A percentile compares a stretch with the other conserved stretches of the same genome.
Conservation (phyloP, 2,329 filamentous ascomycete genomes). For the Aureobasidium sp. region DNA sequence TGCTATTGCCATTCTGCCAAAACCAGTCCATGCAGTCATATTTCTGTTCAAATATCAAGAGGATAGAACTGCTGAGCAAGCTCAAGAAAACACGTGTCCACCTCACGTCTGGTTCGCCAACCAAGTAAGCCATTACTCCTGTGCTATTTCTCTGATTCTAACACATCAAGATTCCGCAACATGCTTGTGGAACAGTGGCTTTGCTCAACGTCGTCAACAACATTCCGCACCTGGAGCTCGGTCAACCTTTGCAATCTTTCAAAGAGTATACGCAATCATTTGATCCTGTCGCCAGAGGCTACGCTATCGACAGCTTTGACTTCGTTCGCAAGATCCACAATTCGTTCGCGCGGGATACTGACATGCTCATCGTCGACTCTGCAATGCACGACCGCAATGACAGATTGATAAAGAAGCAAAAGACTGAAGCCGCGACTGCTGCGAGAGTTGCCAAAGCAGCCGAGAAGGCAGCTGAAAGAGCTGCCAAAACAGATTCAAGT, state of each 20-base stretch:
- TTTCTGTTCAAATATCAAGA: slow-evolving; percentile 71
- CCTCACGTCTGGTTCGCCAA: slow-evolving; percentile 86
- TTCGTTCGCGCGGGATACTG: slow-evolving; percentile 74
- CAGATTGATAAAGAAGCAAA: slow-evolving; percentile 30
- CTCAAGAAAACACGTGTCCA: slow-evolving; percentile 48
- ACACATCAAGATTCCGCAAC: slow-evolving; percentile 58
- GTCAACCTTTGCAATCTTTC: slow-evolving; percentile 63
- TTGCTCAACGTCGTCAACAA: slow-evolving; percentile 94
- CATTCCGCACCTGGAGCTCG: slow-evolving; percentile 57
- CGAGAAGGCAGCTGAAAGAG: slow-evolving; percentile 13
- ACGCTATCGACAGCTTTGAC: slow-evolving; percentile 64
- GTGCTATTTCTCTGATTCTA: not conserved
- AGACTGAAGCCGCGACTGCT: slow-evolving; percentile 25
- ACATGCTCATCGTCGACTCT: slow-evolving; percentile 67
- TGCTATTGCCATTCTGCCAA: slow-evolving; percentile 55
- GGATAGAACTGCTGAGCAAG: slow-evolving; percentile 40
- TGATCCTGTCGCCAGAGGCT: slow-evolving; percentile 65
- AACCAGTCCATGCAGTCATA: slow-evolving; percentile 76
- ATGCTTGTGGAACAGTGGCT: slow-evolving; percentile 88
- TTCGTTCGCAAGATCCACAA: slow-evolving; percentile 82
- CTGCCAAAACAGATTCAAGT: slow-evolving; percentile 1
- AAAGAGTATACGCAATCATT: slow-evolving; percentile 64
- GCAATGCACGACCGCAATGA: slow-evolving; percentile 49
- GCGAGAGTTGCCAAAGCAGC: slow-evolving; percentile 25
- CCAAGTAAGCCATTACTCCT: slow-evolving; percentile 49